Evolutionary conservation across 2,329 filamentous ascomycete genomes (phyloP).

Genomic region (Alternaria sp.): DNA sequence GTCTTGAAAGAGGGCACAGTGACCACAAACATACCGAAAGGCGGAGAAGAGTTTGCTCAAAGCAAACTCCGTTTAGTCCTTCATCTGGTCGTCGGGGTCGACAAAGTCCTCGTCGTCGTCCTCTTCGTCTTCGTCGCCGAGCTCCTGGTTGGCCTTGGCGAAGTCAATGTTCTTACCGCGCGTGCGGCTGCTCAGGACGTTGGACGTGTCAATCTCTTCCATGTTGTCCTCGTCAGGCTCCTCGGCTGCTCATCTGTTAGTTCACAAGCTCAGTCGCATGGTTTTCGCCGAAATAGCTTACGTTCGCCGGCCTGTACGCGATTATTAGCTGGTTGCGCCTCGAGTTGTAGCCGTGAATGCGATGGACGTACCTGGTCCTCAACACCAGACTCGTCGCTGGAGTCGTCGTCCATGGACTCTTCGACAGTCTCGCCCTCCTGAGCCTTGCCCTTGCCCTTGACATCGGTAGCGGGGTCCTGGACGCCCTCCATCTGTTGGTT

Average conservation of each 20-base stretch:
- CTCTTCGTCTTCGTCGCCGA: conserved; percentile 76
- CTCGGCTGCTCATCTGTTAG: conserved; percentile 59
- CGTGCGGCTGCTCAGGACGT: conserved; percentile 86
- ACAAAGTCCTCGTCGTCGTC: conserved; percentile 77
- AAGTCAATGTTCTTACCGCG: conserved; percentile 94
- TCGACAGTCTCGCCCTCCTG: conserved; percentile 69
- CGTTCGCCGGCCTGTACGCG: conserved; percentile 45
- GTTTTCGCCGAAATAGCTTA: conserved; percentile 34
- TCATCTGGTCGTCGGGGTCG: conserved; percentile 74
- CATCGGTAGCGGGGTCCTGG: conserved; percentile 57
- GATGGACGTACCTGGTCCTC: conserved; percentile 62
- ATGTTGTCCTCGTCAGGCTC: conserved; percentile 78
- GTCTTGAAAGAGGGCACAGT: background rate
- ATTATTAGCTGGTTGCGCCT: conserved; percentile 40
- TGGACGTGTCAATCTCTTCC: conserved; percentile 88
- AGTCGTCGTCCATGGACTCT: conserved; percentile 75
- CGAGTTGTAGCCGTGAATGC: background rate
- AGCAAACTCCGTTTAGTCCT: conserved; percentile 56
- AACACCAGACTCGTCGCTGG: conserved; percentile 72
- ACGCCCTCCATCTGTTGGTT: conserved; percentile 52
- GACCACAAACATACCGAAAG: conserved; percentile 30
- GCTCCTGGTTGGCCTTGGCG: conserved; percentile 84
- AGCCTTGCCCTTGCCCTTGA: conserved; percentile 91
- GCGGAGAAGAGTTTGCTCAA: conserved; percentile 8
- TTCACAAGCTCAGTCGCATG: conserved; percentile 14